These are phyloP conservation scores for Lactarius deliciosus DNA, from an alignment of 768 basidiomycete genomes.

Conservation along the genomic window DNA sequence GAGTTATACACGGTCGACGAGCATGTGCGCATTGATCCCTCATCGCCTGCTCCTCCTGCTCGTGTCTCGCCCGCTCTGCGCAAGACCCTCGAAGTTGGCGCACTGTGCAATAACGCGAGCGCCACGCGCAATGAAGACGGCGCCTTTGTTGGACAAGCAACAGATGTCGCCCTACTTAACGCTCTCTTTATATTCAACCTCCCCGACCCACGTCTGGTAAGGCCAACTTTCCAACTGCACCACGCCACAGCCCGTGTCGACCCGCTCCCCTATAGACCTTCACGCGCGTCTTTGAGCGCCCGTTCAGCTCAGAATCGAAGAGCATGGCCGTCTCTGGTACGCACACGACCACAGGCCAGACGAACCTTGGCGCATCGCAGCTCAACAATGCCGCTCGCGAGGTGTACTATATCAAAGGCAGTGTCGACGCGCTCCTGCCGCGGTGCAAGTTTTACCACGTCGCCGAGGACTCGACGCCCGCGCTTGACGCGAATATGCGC, in stretches of 20 bases:
- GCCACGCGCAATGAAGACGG: conserved; percentile 64
- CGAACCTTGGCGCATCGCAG: conserved; percentile 31
- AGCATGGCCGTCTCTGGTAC: conserved; percentile 88
- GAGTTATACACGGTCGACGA: conserved; percentile 90
- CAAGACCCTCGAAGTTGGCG: conserved; percentile 79
- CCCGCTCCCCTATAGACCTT: conserved; percentile 49
- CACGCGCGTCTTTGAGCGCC: conserved; percentile 70
- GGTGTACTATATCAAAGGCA: conserved; percentile 89
- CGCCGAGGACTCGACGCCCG: conserved; percentile 83
- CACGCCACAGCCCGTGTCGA: neutral
- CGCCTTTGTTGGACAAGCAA: conserved; percentile 79
- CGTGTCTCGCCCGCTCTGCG: conserved; percentile 62
- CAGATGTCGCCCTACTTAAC: conserved; percentile 90
- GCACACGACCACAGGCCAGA: conserved; percentile 43
- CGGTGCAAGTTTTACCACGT: conserved; percentile 90
- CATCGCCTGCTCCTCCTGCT: conserved; percentile 40
- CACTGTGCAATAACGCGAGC: conserved; percentile 87
- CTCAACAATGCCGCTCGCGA: conserved; percentile 50
- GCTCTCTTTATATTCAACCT: conserved; percentile 66
- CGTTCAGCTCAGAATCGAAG: conserved; percentile 93
- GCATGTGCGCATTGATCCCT: conserved; percentile 60
- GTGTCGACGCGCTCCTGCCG: conserved; percentile 83
- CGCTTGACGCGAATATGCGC: conserved; percentile 66
- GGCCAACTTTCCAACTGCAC: conserved; percentile 32
- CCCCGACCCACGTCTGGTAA: conserved; percentile 68